These are phyloP conservation scores for Dacryopinax primogenitus DNA, from an alignment of 768 basidiomycete species.

Conservation along the genomic window DNA sequence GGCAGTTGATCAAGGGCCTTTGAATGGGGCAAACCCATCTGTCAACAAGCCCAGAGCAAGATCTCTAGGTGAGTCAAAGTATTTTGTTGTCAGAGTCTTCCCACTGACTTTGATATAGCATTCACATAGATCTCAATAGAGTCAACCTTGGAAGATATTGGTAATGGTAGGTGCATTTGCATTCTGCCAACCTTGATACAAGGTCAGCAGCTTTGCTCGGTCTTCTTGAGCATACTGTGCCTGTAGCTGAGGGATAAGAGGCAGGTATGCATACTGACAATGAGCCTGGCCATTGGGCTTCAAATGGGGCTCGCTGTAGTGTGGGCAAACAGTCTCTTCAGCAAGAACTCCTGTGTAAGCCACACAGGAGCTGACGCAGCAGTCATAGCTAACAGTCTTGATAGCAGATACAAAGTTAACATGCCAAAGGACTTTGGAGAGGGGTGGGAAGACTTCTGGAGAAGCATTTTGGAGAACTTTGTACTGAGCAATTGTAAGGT, in stretches of 20 bases:
- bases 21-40: conserved; percentile 35
- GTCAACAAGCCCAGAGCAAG: conserved; percentile 34
- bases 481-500: background rate
- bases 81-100: conserved; percentile 19
- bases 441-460: background rate
- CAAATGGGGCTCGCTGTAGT: conserved; percentile 27
- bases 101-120: conserved; percentile 25
- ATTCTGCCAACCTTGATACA: conserved; percentile 22
- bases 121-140: conserved; percentile 24
- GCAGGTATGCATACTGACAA: conserved; percentile 29
- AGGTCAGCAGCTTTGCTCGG: conserved; percentile 20
- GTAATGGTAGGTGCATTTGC: background rate
- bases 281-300: conserved; percentile 20
- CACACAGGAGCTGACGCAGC: conserved; percentile 34
- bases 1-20: conserved; percentile 24
- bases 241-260: conserved; percentile 30
- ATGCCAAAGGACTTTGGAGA: background rate
- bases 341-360: conserved; percentile 28
- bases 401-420: background rate
- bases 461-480: background rate
- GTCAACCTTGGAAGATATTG: conserved; percentile 30
- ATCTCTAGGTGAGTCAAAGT: conserved; percentile 32
- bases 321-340: conserved; percentile 26
- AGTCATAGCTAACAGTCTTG: conserved; percentile 24
- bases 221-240: conserved; percentile 19